Evolutionary conservation across 2,329 filamentous ascomycete species (phyloP), one percentile per base, ranked within the genome.

Genomic region (Pseudogymnoascus sp.): DNA sequence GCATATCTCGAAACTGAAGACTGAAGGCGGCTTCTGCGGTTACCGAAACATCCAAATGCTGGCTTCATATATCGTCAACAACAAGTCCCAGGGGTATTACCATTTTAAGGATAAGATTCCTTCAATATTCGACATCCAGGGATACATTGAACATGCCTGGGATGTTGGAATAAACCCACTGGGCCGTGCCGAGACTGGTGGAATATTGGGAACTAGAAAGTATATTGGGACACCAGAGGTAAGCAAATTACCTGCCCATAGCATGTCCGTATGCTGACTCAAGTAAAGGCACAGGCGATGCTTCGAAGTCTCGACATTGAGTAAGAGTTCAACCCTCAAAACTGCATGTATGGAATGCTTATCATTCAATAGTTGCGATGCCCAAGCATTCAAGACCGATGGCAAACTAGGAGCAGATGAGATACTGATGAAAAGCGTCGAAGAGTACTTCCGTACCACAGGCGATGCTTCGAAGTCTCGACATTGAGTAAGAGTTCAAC

Each of bases 1-100:
- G 58, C 92, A 97, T 70, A 81, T 97, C 27, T 90, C 89, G 60
- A 96, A 96, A 70, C 80, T 95, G 60, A 83, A 81, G n/a, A 81
- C 79, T 64, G 92, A 96, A 76, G 85, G 92, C 21, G 90, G 91
- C 5, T 97, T 97, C 72, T 97, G 93, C 72, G 93, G 93, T 3
- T 97, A 97, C 72, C 84, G 93, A 41, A 97, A 96, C 71, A 95
- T 96, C 33, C 94, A 97, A 73, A 95, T 95, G 86, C 75, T 97
- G 67, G 78, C 88, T 12, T 93, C 92, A 0, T 92, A 91, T 72
- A 84, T 97, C 17, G 83, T 87, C 63, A 82, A 81, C 7, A 76
- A 83, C 1, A 73, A 77, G 39, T 79, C 78, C 10, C 74, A 78
- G 10, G 90, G 89, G 0, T 74, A 81, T 64, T 78, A 86, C 41